Percentiles rank a stretch among this genome's conserved stretches.
Conservation (phyloP, 2,329 filamentous ascomycete species). For the Alternaria panax region DNA sequence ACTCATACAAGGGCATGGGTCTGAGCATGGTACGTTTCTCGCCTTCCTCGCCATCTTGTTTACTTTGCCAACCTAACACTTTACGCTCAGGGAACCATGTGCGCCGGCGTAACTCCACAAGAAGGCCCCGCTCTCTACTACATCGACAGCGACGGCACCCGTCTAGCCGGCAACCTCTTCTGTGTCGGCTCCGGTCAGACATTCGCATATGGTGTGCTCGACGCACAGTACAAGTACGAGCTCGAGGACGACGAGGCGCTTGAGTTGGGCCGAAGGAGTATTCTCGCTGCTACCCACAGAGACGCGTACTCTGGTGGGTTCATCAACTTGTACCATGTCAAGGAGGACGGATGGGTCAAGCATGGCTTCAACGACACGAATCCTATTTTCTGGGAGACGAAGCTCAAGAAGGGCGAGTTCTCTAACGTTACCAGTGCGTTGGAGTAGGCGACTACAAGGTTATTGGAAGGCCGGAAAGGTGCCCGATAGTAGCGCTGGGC, state of each 20-base stretch:
- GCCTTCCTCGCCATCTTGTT: neutral
- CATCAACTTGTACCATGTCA: constrained; percentile 99
- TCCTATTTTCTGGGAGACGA: constrained; percentile 99
- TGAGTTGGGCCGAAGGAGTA: constrained; percentile 88
- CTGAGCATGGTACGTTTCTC: constrained; percentile 76
- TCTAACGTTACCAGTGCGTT: constrained; percentile 87
- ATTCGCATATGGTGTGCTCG: constrained; percentile 96
- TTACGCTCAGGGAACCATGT: constrained; percentile 80
- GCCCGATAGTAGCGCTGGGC: neutral
- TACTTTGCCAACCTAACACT: constrained; percentile 13
- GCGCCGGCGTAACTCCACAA: constrained; percentile 91
- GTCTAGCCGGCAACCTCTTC: constrained; percentile 92
- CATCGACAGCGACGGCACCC: constrained; percentile 95
- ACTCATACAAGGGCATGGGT: constrained; percentile 98
- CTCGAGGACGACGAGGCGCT: constrained; percentile 86
- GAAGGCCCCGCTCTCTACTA: constrained; percentile 99
- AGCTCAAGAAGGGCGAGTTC: constrained; percentile 98
- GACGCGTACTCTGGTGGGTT: constrained; percentile 98
- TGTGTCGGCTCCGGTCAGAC: constrained; percentile 98
- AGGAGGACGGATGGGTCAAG: constrained; percentile 98
- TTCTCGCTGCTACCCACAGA: constrained; percentile 93
- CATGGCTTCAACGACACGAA: constrained; percentile 98
- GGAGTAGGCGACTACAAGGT: constrained; percentile 55
- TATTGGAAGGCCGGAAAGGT: neutral
- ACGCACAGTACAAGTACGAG: constrained; percentile 93